These are phyloP conservation scores for Lasiosphaeris hirsuta DNA, from an alignment of 495 filamentous ascomycete species.

Conservation along the genomic window DNA sequence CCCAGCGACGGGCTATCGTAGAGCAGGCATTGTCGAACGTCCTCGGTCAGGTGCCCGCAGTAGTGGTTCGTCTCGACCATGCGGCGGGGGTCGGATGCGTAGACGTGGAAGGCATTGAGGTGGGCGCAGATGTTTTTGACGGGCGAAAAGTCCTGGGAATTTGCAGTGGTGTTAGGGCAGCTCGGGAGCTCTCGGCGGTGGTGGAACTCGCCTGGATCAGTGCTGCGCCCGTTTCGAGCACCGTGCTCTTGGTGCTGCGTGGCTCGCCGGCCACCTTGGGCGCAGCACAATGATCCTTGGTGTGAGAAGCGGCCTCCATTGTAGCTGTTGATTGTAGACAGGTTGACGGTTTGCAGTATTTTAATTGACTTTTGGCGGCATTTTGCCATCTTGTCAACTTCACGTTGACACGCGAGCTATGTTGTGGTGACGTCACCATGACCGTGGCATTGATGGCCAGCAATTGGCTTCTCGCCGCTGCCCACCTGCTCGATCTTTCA, in stretches of 20 bases:
- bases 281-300: conserved; percentile 15
- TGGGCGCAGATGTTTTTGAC: conserved; percentile 77
- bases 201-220: conserved; percentile 46
- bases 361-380: too few species aligned
- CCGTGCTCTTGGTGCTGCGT: conserved; percentile 51
- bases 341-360: not conserved
- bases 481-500: too few species aligned
- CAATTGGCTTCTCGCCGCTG: not conserved
- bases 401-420: not conserved
- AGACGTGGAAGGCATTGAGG: conserved; percentile 82
- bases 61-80: conserved; percentile 82
- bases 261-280: conserved; percentile 47
- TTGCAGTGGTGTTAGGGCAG: conserved; percentile 9
- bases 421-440: conserved; percentile 14
- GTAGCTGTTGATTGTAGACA: not conserved
- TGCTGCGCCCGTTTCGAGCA: conserved; percentile 64
- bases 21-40: conserved; percentile 74
- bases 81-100: conserved; percentile 63
- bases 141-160: conserved; percentile 61
- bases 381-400: too few species aligned
- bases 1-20: conserved; percentile 66
- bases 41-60: conserved; percentile 73
- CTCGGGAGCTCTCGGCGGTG: not conserved
- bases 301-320: conserved; percentile 11
- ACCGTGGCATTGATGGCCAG: not conserved